Evolutionary conservation across 768 basidiomycete species (phyloP), one percentile per base, ranked within the genome.

Genomic region (Gyrodon lividus): DNA sequence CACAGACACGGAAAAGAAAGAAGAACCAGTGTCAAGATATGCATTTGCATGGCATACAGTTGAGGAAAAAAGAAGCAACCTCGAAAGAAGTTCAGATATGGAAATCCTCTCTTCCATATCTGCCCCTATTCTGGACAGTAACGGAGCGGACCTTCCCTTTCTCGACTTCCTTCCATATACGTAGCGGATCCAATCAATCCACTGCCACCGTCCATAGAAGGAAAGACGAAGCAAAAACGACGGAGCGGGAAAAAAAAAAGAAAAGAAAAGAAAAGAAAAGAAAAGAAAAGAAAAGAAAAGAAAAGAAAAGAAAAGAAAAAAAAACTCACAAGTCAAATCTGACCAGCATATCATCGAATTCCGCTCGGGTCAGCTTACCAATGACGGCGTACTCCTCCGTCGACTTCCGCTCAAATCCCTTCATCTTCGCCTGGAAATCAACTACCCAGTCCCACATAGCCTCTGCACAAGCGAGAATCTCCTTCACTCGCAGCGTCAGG

Each of bases 391-490:
- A 51, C 24, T n/a, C 40, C 31, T 30, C 20, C 42, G 44, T 45
- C 42, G 31, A 28, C 54, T 39, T 33, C 30, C 57, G 38, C 45
- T 31, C 31, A 14, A 12, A 9, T 12, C 31, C 31, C 31, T 19
- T 45, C 47, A 52, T 55, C 45, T 54, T 52, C 12, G 56, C 62
- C 69, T 83, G 82, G 53, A 76, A 77, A 22, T 76, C 76, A 19
- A 71, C 60, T 3, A 89, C 77, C 80, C 82, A 89, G 48, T 86
- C 86, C 88, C 88, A 90, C 86, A 89, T 89, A 26, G 81, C 74
- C 66, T 89, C 88, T 0, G 82, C 74, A 59, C 86, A 89, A 7
- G 76, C 85, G 13, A 88, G 57, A n/a, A 89, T 74, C 62, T 87
- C 87, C 51, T 78, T 74, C 8, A 78, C 77, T 13, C 84, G 75